Conservation (phyloP, 2,329 filamentous ascomycete genomes). For the Berkeleyomyces rouxiae region DNA sequence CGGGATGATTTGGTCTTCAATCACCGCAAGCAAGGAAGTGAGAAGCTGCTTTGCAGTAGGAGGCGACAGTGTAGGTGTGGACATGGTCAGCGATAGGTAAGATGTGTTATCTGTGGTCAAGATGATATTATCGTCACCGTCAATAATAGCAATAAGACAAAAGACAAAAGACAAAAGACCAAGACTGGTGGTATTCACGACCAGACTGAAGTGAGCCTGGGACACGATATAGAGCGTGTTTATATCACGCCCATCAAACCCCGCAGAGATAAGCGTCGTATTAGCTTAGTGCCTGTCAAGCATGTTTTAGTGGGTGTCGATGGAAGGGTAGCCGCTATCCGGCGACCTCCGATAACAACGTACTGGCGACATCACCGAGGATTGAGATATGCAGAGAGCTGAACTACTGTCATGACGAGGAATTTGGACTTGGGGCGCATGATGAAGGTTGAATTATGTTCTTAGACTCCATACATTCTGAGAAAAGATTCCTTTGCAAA, state of each 20-base stretch:
- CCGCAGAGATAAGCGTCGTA: neutral
- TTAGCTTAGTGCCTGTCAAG: neutral
- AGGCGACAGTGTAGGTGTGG: neutral
- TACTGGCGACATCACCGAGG: neutral
- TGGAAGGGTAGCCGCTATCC: conserved; percentile 2
- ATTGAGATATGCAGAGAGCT: no score
- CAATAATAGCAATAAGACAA: no score
- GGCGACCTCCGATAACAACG: conserved; percentile 13
- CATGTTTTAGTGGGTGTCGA: neutral
- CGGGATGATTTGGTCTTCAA: conserved; percentile 33
- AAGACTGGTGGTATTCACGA: no score
- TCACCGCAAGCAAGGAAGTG: conserved; percentile 24
- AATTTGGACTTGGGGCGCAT: neutral
- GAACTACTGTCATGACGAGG: no score
- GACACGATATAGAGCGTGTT: no score
- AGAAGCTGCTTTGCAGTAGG: conserved; percentile 20
- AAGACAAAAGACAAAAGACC: no score
- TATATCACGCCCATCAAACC: neutral
- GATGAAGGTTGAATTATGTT: neutral
- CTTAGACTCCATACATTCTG: neutral
- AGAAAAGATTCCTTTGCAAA: neutral
- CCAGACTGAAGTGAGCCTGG: no score
- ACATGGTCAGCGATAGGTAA: conserved; percentile 15
- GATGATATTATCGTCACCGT: no score
- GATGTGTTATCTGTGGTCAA: no score